Evolutionary conservation across 2,329 filamentous ascomycete genomes (phyloP).

Genomic region (Tolypocladium endophyticum): DNA sequence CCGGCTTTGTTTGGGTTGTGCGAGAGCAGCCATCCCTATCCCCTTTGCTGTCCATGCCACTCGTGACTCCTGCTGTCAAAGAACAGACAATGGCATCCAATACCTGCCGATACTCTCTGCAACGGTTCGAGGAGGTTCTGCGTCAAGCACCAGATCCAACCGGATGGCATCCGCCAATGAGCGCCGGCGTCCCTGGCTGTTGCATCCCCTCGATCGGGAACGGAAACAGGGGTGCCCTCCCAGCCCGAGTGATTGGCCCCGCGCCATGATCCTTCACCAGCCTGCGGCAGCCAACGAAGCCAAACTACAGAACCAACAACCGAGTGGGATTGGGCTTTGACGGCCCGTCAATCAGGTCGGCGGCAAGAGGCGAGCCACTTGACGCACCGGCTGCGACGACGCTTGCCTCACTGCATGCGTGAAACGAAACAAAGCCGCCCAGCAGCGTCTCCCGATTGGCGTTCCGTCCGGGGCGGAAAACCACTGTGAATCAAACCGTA

Average conservation of each 20-base stretch:
- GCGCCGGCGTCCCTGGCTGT: neutral
- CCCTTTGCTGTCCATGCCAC: neutral
- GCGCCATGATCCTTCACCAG: neutral
- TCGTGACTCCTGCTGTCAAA: neutral
- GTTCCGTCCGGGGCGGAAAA: neutral
- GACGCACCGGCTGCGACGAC: constrained; percentile 2
- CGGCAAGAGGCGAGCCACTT: neutral
- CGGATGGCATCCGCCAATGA: neutral
- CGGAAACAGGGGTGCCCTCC: neutral
- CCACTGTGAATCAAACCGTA: neutral
- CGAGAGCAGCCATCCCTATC: neutral
- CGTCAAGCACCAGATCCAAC: neutral
- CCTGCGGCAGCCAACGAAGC: neutral
- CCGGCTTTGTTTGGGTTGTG: neutral
- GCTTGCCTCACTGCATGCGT: neutral
- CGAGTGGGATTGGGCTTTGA: neutral
- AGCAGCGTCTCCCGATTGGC: neutral
- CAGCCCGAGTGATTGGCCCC: neutral
- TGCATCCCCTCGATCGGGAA: neutral
- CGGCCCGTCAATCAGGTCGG: neutral
- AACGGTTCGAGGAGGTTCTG: neutral
- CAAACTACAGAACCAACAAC: neutral
- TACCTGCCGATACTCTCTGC: neutral
- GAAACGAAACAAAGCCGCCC: neutral
- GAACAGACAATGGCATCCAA: neutral